A percentile compares a stretch with the other conserved stretches of the same genome.
Conservation (phyloP, 352 stramenopile genomes). For the Globisporangium okanoganense region DNA sequence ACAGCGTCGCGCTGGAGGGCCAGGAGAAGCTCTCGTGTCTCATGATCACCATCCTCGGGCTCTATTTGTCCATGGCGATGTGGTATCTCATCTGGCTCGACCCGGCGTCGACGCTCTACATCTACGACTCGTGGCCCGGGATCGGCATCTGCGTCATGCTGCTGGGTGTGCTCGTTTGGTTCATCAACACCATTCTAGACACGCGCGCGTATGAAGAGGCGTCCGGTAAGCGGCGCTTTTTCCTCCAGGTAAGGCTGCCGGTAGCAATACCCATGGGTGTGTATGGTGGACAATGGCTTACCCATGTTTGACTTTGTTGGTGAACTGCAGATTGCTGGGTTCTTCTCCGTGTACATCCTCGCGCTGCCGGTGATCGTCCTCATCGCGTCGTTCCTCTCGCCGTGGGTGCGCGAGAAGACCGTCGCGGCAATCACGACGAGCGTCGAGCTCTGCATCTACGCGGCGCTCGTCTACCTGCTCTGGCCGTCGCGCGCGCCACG, state of each 20-base stretch:
- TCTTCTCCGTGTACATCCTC: constrained; percentile 74
- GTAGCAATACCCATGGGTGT: neutral
- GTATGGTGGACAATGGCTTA: neutral
- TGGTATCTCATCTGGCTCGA: constrained; percentile 80
- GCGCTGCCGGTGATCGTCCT: constrained; percentile 66
- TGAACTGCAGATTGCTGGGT: constrained; percentile 40
- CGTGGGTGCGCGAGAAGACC: constrained; percentile 77
- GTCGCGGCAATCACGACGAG: constrained; percentile 49
- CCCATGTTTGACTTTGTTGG: neutral
- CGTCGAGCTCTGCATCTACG: constrained; percentile 53
- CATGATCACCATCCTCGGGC: constrained; percentile 50
- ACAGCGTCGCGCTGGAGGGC: constrained; percentile 48
- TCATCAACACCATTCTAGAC: constrained; percentile 58
- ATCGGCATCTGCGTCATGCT: constrained; percentile 64
- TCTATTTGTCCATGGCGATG: constrained; percentile 78
- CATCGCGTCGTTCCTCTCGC: constrained; percentile 66
- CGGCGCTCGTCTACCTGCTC: constrained; percentile 61
- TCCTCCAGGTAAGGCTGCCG: constrained; percentile 33
- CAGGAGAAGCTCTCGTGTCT: constrained; percentile 68
- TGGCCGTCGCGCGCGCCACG: constrained; percentile 64
- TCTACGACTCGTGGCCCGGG: constrained; percentile 76
- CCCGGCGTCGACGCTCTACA: constrained; percentile 73
- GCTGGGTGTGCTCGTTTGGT: constrained; percentile 57
- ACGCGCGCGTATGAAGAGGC: constrained; percentile 61
- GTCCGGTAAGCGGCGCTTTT: constrained; percentile 55